Evolutionary conservation across 768 basidiomycete species (phyloP).

Genomic region (Rhodotorula kratochvilovae): DNA sequence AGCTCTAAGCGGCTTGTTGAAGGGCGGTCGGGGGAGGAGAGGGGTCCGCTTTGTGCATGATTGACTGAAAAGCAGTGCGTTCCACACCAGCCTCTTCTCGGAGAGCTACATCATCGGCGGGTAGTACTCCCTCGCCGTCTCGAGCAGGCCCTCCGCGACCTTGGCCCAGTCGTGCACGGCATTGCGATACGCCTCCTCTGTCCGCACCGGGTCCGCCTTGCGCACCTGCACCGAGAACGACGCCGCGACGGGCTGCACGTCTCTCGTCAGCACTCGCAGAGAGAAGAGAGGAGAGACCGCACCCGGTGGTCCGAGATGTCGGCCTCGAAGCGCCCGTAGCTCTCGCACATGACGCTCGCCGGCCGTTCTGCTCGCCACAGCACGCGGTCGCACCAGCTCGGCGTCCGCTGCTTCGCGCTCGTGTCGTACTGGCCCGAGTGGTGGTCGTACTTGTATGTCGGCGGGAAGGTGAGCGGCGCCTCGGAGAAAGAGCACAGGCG

Average conservation of each 20-base stretch:
- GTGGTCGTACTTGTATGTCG: conserved; percentile 70
- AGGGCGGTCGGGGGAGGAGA: too few species aligned
- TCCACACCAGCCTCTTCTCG: too few species aligned
- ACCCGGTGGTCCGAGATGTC: conserved; percentile 20
- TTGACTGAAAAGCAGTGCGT: too few species aligned
- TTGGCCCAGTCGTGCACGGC: conserved; percentile 53
- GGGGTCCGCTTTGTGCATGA: too few species aligned
- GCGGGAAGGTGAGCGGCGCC: conserved; percentile 70
- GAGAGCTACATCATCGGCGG: neutral
- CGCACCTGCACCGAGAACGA: conserved; percentile 56
- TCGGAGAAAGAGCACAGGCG: conserved; percentile 77
- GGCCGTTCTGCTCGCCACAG: conserved; percentile 57
- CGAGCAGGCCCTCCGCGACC: conserved; percentile 44
- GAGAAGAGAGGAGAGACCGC: conserved; percentile 58
- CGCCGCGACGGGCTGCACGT: conserved; percentile 61
- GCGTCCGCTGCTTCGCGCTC: conserved; percentile 78
- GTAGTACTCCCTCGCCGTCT: conserved; percentile 40
- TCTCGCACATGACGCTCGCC: conserved; percentile 2
- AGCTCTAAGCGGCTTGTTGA: too few species aligned
- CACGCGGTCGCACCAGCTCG: conserved; percentile 95
- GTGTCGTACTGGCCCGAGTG: conserved; percentile 77
- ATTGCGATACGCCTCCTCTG: conserved; percentile 56
- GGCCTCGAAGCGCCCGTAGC: conserved; percentile 15
- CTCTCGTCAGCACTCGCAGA: conserved; percentile 49
- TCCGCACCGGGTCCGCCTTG: conserved; percentile 58